Conservation (phyloP, 805 yeast genomes). For the Saccharomycopsis sp. region DNA sequence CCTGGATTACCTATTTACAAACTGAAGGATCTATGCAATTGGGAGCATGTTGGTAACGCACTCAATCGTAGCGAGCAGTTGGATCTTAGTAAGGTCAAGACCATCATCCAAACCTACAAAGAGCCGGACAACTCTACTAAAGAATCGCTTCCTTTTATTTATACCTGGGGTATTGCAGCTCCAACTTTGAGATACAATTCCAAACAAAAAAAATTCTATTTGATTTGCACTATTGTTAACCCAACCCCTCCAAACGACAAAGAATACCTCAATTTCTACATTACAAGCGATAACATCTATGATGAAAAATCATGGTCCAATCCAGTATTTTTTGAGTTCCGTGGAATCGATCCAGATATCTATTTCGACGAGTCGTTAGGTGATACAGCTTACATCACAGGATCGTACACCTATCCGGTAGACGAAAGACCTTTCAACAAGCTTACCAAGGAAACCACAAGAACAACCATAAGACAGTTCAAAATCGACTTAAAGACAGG, state of each 20-base stretch:
- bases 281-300: constrained; percentile 7
- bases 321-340: constrained; percentile 16
- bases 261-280: constrained; percentile 11
- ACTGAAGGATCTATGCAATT: constrained; percentile 3
- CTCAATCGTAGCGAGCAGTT: constrained; percentile 7
- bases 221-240: constrained; percentile 15
- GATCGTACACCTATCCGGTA: constrained; percentile 11
- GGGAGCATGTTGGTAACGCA: constrained; percentile 17
- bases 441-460: constrained; percentile 1
- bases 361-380: constrained; percentile 9
- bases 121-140: constrained; percentile 8
- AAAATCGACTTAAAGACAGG: constrained; percentile 10
- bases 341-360: constrained; percentile 19
- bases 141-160: constrained; percentile 6
- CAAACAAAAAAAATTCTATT: constrained; percentile 6
- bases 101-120: constrained; percentile 7
- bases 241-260: constrained; percentile 6
- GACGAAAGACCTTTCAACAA: background rate
- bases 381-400: constrained; percentile 10
- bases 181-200: constrained; percentile 13
- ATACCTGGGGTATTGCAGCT: constrained; percentile 16
- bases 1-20: constrained; percentile 16
- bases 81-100: constrained; percentile 6
- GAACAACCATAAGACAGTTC: constrained; percentile 12
- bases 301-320: constrained; percentile 12